Base-by-base conservation (phyloP, 192 early-diverging fungal genomes). In the Entomortierella lignicola region DNA sequence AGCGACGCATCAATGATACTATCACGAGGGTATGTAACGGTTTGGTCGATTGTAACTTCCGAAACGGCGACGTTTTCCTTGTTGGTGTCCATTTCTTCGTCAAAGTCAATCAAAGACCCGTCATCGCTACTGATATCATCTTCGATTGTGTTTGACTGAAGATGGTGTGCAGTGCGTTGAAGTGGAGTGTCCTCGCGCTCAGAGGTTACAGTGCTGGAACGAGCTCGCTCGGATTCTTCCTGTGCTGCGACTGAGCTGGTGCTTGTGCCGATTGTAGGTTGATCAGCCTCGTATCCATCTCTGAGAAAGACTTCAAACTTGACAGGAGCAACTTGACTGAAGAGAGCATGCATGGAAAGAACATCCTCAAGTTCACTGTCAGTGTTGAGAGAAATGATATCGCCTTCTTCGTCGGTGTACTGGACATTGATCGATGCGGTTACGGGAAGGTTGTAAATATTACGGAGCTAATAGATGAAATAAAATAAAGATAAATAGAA, bases 331-430 rank as follows among this genome's bases (percentile, higher is more conserved):
- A 66, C 21, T 51, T 79, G 67, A 43, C 30, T 60, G 62, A 79
- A 79, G 34, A 79, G 62, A 0, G 55, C 47, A n/a, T 79, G 75
- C 67, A 66, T 79, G 2, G 68, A 23, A 8, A 79, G 56, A 27
- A 79, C 67, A 58, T 79, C 75, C 61, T 79, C 75, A 6, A 79
- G 75, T 25, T 79, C 75, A 39, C 55, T 64, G 32, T 56, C 53
- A 10, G 75, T 79, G 67, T 55, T 79, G 57, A 79, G 75, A 1
- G 62, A 41, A 15, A 79, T 79, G n/a, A 70, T 58, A 66, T 79
- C 75, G 13, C 75, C 75, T 25, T 79, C 75, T 30, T 79, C 75
- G 56, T 79, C 75, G 53, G 29, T 70, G 75, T 79, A 79, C 50
- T 70, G 75, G 18, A 79, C 68, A 29, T 70, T 51, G 23, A 79